These are phyloP conservation scores for Pleurotus sapidus DNA, from an alignment of 768 basidiomycete species.

Conservation along the genomic window DNA sequence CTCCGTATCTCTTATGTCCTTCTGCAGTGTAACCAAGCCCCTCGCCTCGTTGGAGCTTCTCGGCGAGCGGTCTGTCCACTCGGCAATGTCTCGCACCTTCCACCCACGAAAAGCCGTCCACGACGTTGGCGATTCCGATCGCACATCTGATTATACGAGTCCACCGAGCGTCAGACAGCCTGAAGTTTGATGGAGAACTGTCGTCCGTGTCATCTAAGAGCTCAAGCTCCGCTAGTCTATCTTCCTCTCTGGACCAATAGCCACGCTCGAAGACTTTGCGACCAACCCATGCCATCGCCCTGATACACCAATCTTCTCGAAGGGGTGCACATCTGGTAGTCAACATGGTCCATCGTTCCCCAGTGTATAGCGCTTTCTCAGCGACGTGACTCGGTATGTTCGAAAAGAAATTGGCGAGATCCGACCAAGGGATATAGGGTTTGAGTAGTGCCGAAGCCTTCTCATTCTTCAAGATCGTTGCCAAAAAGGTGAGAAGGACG, in stretches of 20 bases:
- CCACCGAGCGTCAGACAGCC: constrained; percentile 49
- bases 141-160: constrained; percentile 69
- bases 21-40: constrained; percentile 66
- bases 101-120: constrained; percentile 74
- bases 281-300: constrained; percentile 97
- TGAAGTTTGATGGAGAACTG: constrained; percentile 56
- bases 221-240: constrained; percentile 69
- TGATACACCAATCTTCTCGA: constrained; percentile 91
- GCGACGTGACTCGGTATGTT: constrained; percentile 49
- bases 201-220: constrained; percentile 76
- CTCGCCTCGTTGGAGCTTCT: constrained; percentile 68
- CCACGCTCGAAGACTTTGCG: constrained; percentile 89
- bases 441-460: constrained; percentile 63
- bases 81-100: constrained; percentile 58
- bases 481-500: constrained; percentile 83
- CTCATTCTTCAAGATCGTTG: constrained; percentile 67
- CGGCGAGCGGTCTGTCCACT: constrained; percentile 61
- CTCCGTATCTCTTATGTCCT: constrained; percentile 65
- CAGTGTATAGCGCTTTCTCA: constrained; percentile 8
- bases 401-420: constrained; percentile 63
- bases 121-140: constrained; percentile 60
- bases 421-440: constrained; percentile 81
- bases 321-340: constrained; percentile 70
- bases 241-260: constrained; percentile 83
- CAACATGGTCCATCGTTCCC: constrained; percentile 62